Evolutionary conservation across 179 eudicot species (phyloP).

Genomic region (Amaranthus tricolor): DNA sequence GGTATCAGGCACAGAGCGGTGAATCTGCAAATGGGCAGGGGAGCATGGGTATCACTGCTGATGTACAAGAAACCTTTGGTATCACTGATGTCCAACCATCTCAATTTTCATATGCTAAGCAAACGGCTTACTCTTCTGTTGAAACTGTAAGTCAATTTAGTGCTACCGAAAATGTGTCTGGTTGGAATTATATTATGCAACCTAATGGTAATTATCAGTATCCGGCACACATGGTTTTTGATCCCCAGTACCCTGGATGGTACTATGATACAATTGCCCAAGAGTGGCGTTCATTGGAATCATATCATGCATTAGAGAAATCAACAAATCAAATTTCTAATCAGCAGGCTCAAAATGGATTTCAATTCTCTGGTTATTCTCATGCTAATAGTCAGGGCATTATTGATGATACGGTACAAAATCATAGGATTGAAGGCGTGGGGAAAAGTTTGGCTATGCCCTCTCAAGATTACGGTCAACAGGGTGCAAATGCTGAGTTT

Average conservation of each 20-base stretch:
- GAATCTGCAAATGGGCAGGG: slow-evolving; percentile 31
- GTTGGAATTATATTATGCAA: slow-evolving; percentile 36
- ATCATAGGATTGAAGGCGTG: slow-evolving; percentile 29
- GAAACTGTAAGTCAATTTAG: slow-evolving; percentile 44
- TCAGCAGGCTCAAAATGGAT: slow-evolving; percentile 44
- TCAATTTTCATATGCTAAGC: slow-evolving; percentile 58
- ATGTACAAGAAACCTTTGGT: slow-evolving; percentile 32
- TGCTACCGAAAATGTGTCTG: slow-evolving; percentile 25
- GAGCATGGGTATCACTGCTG: slow-evolving; percentile 14
- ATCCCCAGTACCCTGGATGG: slow-evolving; percentile 96
- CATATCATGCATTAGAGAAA: slow-evolving; percentile 42
- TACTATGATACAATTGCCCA: slow-evolving; percentile 74
- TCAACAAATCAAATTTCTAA: slow-evolving; percentile 34
- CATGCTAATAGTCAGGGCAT: slow-evolving; percentile 31
- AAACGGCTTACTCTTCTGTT: slow-evolving; percentile 45
- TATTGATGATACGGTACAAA: slow-evolving; percentile 28
- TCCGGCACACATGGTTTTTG: slow-evolving; percentile 79
- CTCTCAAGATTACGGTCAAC: slow-evolving; percentile 38
- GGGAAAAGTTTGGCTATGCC: slow-evolving; percentile 41
- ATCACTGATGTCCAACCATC: slow-evolving; percentile 42
- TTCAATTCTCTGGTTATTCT: slow-evolving; percentile 27
- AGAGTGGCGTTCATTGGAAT: slow-evolving; percentile 65
- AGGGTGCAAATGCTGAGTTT: slow-evolving; percentile 37
- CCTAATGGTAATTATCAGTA: slow-evolving; percentile 46
- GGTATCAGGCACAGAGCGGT: slow-evolving; percentile 75